Base-by-base conservation (phyloP, 1,284 basidiomycete genomes). In the Vanrija pseudolonga region DNA sequence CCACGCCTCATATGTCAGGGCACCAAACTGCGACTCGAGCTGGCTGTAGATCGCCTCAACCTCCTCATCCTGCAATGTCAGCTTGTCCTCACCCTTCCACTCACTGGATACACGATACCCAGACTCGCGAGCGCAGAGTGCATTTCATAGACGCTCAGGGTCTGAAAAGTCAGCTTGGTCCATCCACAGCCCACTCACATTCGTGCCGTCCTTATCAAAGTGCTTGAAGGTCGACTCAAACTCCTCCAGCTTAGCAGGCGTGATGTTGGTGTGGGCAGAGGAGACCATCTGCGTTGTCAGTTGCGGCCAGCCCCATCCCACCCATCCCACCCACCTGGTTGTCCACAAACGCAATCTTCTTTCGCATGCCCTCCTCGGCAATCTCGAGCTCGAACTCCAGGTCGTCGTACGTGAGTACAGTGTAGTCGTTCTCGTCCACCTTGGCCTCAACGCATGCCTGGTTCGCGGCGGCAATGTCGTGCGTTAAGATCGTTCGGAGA, bases 211-310 rank as follows among this genome's bases (percentile, higher is more conserved):
- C 63, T 86, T 87, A 76, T 97, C 94, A 70, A 98, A 98, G 77
- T 97, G 94, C 54, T 95, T 85, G 84, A 98, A 98, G 1, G 94
- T 96, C 68, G 87, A 86, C 73, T 98, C 94, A 64, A 98, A 98
- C 71, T 98, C 94, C 74, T 98, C 94, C 22, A 98, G 80, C 72
- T 97, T 93, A 3, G 92, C 93, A 0, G 96, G 93, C 0, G 94
- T 96, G 59, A 98, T 57, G 56, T 76, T 76, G 28, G 68, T 72
- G 51, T 76, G 69, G 42, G 62, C 63, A 0, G 72, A 68, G 6
- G 94, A 94, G 1, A 97, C 89, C 67, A 97, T 91, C 87, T 91
- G 60, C 11, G n/a, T 23, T 12, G 53, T 53, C 51, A 43, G 20
- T 41, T 6, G 5, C 7, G 15, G 49, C 32, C 41, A n/a, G n/a